These are phyloP conservation scores for Dysphania ambrosioides DNA, from an alignment of 148 eudicot species.

Conservation along the genomic window DNA sequence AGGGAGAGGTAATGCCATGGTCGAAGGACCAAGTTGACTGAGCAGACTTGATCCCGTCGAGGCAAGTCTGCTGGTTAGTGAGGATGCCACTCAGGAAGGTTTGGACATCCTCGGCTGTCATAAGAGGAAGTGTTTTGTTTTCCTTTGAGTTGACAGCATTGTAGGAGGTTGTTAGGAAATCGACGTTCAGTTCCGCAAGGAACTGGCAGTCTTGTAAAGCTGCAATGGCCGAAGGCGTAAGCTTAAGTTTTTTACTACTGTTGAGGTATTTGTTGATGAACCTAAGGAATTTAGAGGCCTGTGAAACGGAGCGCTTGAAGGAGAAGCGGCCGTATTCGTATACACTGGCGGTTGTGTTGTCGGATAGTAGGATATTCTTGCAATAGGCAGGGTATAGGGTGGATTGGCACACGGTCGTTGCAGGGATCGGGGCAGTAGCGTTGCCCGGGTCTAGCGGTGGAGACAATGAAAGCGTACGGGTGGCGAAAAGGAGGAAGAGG, in stretches of 20 bases:
- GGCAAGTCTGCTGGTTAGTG: constrained; percentile 76
- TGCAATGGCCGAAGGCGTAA: constrained; percentile 27
- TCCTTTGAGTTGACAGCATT: constrained; percentile 25
- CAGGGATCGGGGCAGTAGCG: constrained; percentile 25
- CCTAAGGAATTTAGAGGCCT: constrained; percentile 43
- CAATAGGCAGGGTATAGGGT: constrained; percentile 73
- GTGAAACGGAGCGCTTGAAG: constrained; percentile 50
- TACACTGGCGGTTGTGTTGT: constrained; percentile 43
- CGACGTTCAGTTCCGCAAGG: constrained; percentile 49
- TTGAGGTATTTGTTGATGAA: constrained; percentile 48
- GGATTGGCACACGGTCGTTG: constrained; percentile 47
- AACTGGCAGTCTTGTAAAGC: constrained; percentile 57
- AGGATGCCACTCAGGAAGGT: constrained; percentile 63
- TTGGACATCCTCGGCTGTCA: constrained; percentile 54
- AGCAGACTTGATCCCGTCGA: constrained; percentile 58
- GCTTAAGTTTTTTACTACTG: constrained; percentile 20
- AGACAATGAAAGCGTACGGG: constrained; percentile 8
- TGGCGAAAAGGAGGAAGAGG: background rate
- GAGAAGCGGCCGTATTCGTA: constrained; percentile 68
- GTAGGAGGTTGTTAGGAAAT: constrained; percentile 38
- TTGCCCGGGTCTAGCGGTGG: background rate
- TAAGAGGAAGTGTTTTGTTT: constrained; percentile 28
- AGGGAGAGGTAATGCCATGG: constrained; percentile 43
- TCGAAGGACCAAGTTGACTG: constrained; percentile 45
- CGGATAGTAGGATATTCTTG: constrained; percentile 39